Conservation (phyloP, 306 rosid species). For the Trifolium pratense region DNA sequence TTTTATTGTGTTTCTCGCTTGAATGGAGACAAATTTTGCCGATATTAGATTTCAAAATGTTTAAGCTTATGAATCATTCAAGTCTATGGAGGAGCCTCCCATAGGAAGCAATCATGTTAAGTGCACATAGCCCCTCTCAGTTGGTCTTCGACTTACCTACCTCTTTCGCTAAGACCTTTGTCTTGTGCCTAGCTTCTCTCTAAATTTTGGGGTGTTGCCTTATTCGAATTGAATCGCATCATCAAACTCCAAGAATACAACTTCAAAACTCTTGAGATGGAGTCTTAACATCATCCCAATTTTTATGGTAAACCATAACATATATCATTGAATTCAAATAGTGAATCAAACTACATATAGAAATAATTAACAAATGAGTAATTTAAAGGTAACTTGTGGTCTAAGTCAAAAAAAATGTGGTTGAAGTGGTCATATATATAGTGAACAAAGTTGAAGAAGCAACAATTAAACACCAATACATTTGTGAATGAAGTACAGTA, state of each 20-base stretch:
- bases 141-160: no score
- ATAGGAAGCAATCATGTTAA: no score
- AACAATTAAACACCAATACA: constrained; percentile 40
- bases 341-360: constrained; percentile 27
- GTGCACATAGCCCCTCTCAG: no score
- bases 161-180: no score
- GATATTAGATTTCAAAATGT: no score
- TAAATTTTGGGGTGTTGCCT: neutral
- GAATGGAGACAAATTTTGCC: no score
- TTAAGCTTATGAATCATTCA: no score
- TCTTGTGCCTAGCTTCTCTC: no score
- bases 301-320: neutral
- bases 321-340: neutral
- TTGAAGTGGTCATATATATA: constrained; percentile 7
- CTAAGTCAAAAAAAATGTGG: neutral
- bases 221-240: neutral
- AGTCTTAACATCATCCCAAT: no score
- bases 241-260: neutral
- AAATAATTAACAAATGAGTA: constrained; percentile 49
- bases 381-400: neutral
- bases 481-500: neutral
- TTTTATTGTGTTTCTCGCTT: no score
- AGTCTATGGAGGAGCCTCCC: no score
- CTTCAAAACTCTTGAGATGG: neutral
- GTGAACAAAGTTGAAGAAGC: constrained; percentile 40